Base-by-base conservation (phyloP, 2,329 filamentous ascomycete genomes). In the Helminthosporium solani region DNA sequence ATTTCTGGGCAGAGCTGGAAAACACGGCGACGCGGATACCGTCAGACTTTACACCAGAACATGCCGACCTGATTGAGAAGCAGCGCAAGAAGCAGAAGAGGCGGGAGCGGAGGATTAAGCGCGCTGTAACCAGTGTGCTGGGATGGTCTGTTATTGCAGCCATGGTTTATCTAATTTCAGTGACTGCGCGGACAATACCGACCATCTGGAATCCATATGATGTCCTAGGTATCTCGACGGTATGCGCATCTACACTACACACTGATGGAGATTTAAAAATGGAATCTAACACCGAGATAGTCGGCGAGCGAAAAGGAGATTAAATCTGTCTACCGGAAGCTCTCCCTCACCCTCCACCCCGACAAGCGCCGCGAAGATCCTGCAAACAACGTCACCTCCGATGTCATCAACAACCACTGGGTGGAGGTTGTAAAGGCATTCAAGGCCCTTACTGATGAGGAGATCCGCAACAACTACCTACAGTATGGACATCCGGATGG, bases 151-250 rank as follows among this genome's bases (percentile, higher is more conserved):
- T 90, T 51, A 96, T 97, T 77, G 88, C 79, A 39, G 88, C 85
- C 71, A 97, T 97, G 90, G 77, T 87, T 21, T 99, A 97, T 71
- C 79, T 99, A 50, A 96, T 97, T 67, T 70, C 85, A 49, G 85
- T 87, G 40, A 94, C 90, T 45, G 82, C 88, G 58, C 81, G 81
- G 46, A 83, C 83, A 1, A 72, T 78, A 23, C 80, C 84, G 38
- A 90, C 94, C 74, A 80, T 96, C 46, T 99, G 92, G 88, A 95
- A 99, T 73, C 94, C 94, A 1, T 99, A 97, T 74, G 88, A 95
- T 58, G 95, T 99, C 60, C 75, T 99, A 46, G 89, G 88, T 36
- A 81, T 99, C 46, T 83, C 88, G 58, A 87, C 91, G 72, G 87
- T 90, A 76, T 60, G 79, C 63, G 41, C 9, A 36, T 43, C 21